Evolutionary conservation across 1,284 basidiomycete species (phyloP), one percentile per base, ranked within the genome.

Genomic region (Trametes pubescens): DNA sequence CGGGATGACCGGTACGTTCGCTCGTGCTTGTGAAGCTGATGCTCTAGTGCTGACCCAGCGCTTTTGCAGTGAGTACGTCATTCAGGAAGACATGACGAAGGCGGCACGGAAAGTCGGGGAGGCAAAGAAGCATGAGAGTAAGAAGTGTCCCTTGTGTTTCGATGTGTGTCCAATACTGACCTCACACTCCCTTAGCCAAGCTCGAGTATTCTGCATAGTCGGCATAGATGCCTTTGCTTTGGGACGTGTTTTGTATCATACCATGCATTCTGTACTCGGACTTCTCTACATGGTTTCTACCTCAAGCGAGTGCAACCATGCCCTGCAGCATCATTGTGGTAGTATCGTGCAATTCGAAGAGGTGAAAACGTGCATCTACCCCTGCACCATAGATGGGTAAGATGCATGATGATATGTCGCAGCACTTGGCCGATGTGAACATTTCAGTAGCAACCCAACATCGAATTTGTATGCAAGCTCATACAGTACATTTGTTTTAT

Each of bases 71-170:
- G 95, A 97, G 73, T 96, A 94, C 66, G 81, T 96, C 61, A 90
- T 88, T 43, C 96, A 98, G 78, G 98, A 99, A 73, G 97, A 99
- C 79, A 84, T 99, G 65, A 95, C 94, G 72, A 99, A 99, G 83
- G 98, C 98, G n/a, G 95, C 94, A 18, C 85, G 98, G 69, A 99
- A 99, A 79, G 89, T 99, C 43, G 90, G 91, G 56, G 97, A 99
- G 71, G 91, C 94, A 32, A 98, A 98, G 89, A 98, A 97, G 80
- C 95, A 96, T 74, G 95, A 97, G 81, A 93, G 93, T 90, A 75
- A 81, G 89, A 82, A 1, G 3, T 6, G 8, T 1, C 8, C 38
- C 6, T 13, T n/a, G 24, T 1, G 14, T 38, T 38, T 16, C 51
- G 1, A 4, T 51, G 0, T 11, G n/a, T 11, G 10, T 4, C 5